phyloP scores from a whole-genome alignment of 192 early-diverging fungal genomes.

The Gamsiella multidivaricata region DNA sequence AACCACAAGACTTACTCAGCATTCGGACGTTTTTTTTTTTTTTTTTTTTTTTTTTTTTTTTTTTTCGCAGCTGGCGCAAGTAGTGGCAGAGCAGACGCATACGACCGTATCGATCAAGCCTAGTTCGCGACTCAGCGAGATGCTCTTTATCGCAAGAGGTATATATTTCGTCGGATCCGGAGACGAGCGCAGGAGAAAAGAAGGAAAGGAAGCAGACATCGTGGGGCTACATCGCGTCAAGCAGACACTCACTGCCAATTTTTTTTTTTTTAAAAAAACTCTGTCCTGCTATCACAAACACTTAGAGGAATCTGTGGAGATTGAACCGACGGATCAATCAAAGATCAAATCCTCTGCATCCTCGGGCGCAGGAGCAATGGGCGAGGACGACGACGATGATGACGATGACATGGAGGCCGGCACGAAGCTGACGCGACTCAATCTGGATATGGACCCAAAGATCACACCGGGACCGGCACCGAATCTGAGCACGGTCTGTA shows the following conservation, averaged over 20 bases:
- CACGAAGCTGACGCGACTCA: conserved; percentile 45
- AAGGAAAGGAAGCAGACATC: not conserved
- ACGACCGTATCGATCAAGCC: conserved; percentile 68
- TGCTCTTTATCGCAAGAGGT: conserved; percentile 70
- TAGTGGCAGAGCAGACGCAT: conserved; percentile 74
- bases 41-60: not conserved
- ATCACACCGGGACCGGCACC: conserved; percentile 51
- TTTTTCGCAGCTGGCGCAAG: conserved; percentile 61
- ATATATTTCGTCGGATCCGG: too few species aligned
- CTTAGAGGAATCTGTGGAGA: conserved; percentile 51
- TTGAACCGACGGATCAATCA: conserved; percentile 46
- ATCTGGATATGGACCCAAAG: conserved; percentile 56
- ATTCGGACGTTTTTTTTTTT: not conserved
- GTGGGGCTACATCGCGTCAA: too few species aligned
- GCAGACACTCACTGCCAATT: too few species aligned
- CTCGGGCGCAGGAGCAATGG: not conserved
- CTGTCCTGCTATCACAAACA: not conserved
- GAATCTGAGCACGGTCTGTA: conserved; percentile 74
- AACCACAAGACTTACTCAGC: not conserved
- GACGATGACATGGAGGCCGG: conserved; percentile 40
- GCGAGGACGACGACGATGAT: conserved; percentile 39
- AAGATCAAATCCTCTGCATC: conserved; percentile 11
- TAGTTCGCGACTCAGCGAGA: conserved; percentile 69
- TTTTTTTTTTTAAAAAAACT: not conserved
- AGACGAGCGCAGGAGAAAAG: not conserved